Evolutionary conservation across 1,284 basidiomycete genomes (phyloP).

Genomic region (Pisolithus thermaeus): DNA sequence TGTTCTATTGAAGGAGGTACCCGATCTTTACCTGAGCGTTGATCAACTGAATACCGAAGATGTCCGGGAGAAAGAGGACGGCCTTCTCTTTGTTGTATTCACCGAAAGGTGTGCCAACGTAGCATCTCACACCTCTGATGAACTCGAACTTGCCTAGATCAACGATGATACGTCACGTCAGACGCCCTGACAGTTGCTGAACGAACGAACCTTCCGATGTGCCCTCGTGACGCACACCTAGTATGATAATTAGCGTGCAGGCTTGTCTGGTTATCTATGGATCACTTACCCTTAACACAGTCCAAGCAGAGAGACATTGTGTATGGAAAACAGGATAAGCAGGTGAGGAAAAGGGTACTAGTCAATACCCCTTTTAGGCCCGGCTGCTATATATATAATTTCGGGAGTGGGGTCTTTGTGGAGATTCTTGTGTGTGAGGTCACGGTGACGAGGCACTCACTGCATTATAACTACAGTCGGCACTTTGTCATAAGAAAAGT

Average conservation of each 20-base stretch:
- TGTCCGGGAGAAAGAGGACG: slow-evolving; percentile 40
- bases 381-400: neutral
- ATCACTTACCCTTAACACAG: slow-evolving; percentile 11
- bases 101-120: slow-evolving; percentile 33
- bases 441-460: no score
- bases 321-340: neutral
- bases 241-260: neutral
- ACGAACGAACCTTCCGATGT: slow-evolving; percentile 12
- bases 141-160: slow-evolving; percentile 22
- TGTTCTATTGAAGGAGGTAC: neutral
- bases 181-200: neutral
- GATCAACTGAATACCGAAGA: slow-evolving; percentile 39
- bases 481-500: no score
- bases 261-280: neutral
- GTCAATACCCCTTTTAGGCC: neutral
- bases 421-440: no score
- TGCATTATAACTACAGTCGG: no score
- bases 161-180: neutral
- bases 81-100: slow-evolving; percentile 40
- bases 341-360: neutral
- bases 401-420: no score
- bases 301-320: slow-evolving; percentile 12
- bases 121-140: slow-evolving; percentile 33
- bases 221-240: slow-evolving; percentile 22
- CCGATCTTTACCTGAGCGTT: slow-evolving; percentile 34